phyloP scores from a whole-genome alignment of 176 grass and related monocot species.

The Saccharum officinarum region DNA sequence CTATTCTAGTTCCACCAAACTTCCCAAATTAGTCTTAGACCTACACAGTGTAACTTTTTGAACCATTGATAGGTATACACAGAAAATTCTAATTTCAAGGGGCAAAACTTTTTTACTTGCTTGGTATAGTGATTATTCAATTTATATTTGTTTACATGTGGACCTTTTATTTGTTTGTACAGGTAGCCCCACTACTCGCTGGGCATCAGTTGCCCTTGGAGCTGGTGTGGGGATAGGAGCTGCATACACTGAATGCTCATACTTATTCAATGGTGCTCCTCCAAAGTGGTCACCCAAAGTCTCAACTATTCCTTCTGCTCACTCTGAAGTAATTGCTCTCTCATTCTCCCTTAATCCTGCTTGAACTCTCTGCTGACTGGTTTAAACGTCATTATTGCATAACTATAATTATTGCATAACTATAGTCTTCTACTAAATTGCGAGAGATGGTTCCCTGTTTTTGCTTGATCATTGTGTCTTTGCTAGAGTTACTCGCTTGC shows the following conservation, averaged over 20 bases:
- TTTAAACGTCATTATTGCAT: neutral
- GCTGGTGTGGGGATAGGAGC: slow-evolving; percentile 86
- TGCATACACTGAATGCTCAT: slow-evolving; percentile 91
- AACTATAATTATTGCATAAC: neutral
- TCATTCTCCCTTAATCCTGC: neutral
- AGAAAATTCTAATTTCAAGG: neutral
- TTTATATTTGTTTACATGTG: neutral
- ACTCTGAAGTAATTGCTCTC: slow-evolving; percentile 54
- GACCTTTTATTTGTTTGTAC: slow-evolving; percentile 28
- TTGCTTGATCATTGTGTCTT: neutral
- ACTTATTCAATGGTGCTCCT: slow-evolving; percentile 76
- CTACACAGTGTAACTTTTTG: neutral
- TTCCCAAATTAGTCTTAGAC: neutral
- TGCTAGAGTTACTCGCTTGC: neutral
- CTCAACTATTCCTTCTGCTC: slow-evolving; percentile 31
- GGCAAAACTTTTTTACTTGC: neutral
- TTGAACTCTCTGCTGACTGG: neutral
- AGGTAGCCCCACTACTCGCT: slow-evolving; percentile 90
- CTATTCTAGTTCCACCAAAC: neutral
- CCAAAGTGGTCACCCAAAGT: slow-evolving; percentile 69
- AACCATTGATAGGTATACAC: neutral
- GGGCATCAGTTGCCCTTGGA: slow-evolving; percentile 90
- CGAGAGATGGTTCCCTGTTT: neutral
- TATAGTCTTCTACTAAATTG: neutral
- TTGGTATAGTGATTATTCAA: neutral